Percentiles rank a stretch among this genome's conserved stretches.
These are phyloP conservation scores for Globisporangium paddicum DNA, from an alignment of 352 stramenopile species.

Conservation along the genomic window DNA sequence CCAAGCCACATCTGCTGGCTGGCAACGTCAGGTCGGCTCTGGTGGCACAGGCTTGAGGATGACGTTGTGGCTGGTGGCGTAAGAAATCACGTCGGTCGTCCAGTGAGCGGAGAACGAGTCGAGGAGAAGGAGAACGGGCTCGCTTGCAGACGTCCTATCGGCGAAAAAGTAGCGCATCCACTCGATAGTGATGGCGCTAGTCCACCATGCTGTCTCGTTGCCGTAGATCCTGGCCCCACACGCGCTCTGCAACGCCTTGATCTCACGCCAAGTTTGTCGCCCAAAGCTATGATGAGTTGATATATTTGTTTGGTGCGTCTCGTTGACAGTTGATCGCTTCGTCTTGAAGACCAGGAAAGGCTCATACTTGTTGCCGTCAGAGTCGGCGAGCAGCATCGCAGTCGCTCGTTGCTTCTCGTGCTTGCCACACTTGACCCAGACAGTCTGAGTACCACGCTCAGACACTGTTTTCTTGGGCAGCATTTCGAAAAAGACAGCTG, in stretches of 20 bases:
- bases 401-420: not conserved
- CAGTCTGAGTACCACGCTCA: not conserved
- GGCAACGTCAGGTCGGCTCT: constrained; percentile 15
- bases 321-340: not conserved
- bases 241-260: constrained; percentile 5
- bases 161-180: constrained; percentile 22
- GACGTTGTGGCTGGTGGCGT: constrained; percentile 19
- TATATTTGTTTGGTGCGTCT: not conserved
- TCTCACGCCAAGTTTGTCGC: constrained; percentile 14
- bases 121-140: constrained; percentile 20
- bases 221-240: constrained; percentile 14
- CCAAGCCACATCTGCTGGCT: constrained; percentile 21
- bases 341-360: not conserved
- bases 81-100: constrained; percentile 17
- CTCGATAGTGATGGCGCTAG: constrained; percentile 9
- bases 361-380: not conserved
- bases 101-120: constrained; percentile 30
- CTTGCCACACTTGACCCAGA: not conserved
- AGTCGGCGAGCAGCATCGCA: not conserved
- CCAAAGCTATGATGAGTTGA: constrained; percentile 20
- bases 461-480: constrained; percentile 22
- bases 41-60: constrained; percentile 18
- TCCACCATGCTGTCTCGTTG: constrained; percentile 25
- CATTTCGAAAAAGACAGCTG: constrained; percentile 26
- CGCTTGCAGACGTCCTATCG: not conserved